Conservation (phyloP, 2,329 filamentous ascomycete species). For the Ophiostoma triangulosporum region DNA sequence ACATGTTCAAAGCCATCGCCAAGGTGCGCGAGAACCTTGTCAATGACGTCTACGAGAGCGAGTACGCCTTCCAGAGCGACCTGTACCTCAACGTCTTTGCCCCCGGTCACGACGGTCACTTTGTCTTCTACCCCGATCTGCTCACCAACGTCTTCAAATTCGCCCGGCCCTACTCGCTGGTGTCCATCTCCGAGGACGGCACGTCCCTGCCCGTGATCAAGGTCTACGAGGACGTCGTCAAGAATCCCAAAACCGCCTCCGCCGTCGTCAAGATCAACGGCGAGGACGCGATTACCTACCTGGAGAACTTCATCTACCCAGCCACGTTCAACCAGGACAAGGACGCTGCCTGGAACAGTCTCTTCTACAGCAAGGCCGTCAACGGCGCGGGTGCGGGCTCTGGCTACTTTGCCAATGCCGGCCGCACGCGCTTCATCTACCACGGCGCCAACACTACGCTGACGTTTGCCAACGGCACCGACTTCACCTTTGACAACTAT, state of each 20-base stretch:
- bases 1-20: slow-evolving; percentile 24
- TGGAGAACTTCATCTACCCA: slow-evolving; percentile 27
- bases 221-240: slow-evolving; percentile 25
- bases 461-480: slow-evolving; percentile 25
- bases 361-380: slow-evolving; percentile 21
- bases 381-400: slow-evolving; percentile 7
- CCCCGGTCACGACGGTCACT: slow-evolving; percentile 28
- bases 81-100: slow-evolving; percentile 26
- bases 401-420: slow-evolving; percentile 22
- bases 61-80: slow-evolving; percentile 28
- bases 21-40: slow-evolving; percentile 21
- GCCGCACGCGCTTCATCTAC: slow-evolving; percentile 20
- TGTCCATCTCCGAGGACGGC: slow-evolving; percentile 24
- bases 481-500: slow-evolving; percentile 19
- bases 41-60: slow-evolving; percentile 24
- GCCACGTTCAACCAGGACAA: slow-evolving; percentile 22
- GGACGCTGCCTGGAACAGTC: slow-evolving; percentile 24
- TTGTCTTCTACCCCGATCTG: slow-evolving; percentile 27
- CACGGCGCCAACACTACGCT: slow-evolving; percentile 23
- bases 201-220: slow-evolving; percentile 29
- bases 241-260: slow-evolving; percentile 13
- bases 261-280: slow-evolving; percentile 19
- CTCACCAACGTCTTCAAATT: slow-evolving; percentile 25
- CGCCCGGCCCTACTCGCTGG: slow-evolving; percentile 26
- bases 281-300: slow-evolving; percentile 22